These are phyloP conservation scores for Apiotrichum gracile DNA, from an alignment of 1,284 basidiomycete species.

Conservation along the genomic window DNA sequence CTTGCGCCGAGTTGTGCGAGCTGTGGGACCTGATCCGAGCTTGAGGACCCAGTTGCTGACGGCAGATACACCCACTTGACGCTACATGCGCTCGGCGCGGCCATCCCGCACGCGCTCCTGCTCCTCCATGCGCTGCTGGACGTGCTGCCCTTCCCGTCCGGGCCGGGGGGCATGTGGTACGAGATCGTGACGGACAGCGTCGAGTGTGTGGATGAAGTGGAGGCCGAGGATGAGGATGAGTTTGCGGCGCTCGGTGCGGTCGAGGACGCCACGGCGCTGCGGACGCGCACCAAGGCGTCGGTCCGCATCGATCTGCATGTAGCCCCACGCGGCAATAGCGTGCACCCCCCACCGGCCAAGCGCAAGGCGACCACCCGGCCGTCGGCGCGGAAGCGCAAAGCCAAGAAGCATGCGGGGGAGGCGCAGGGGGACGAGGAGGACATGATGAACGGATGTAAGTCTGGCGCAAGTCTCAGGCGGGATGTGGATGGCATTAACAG, in stretches of 20 bases:
- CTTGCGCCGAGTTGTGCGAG: background rate
- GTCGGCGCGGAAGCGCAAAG: background rate
- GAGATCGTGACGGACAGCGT: slow-evolving; percentile 68
- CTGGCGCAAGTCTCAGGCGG: background rate
- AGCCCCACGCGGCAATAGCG: background rate
- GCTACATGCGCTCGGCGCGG: slow-evolving; percentile 76
- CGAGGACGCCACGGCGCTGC: background rate
- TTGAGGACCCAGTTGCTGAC: too few species aligned
- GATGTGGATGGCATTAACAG: background rate
- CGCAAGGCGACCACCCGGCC: background rate
- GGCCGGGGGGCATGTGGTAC: slow-evolving; percentile 57
- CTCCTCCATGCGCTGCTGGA: slow-evolving; percentile 66
- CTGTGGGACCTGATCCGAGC: background rate
- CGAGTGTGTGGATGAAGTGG: slow-evolving; percentile 71
- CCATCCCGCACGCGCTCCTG: slow-evolving; percentile 72
- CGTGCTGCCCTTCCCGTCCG: slow-evolving; percentile 60
- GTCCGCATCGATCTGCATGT: slow-evolving; percentile 7
- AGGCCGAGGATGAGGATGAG: slow-evolving; percentile 2
- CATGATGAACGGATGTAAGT: slow-evolving; percentile 7
- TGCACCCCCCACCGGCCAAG: background rate
- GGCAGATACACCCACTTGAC: slow-evolving; percentile 57
- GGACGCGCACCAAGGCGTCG: slow-evolving; percentile 1
- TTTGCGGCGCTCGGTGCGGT: slow-evolving; percentile 8
- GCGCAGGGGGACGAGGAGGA: slow-evolving; percentile 11
- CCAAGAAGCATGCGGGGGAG: too few species aligned